Evolutionary conservation across 306 rosid species (phyloP), one percentile per base, ranked within the genome.

Genomic region (Vicia villosa): DNA sequence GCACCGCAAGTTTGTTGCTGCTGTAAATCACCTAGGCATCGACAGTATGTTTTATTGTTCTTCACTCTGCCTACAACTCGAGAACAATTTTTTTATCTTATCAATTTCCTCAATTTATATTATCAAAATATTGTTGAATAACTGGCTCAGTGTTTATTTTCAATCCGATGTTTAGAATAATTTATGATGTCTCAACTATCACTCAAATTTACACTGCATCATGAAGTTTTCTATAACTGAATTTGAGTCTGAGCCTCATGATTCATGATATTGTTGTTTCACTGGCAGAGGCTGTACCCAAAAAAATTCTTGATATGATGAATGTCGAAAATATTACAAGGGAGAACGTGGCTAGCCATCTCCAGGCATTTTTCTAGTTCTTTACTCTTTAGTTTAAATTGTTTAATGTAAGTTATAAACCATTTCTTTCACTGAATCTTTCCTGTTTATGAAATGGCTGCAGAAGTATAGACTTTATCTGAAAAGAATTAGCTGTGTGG

Each of bases 301-400:
- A 94, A 77, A 94, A 83, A 72, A 88, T 94, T 81, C 91, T 94
- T 55, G 98, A 94, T 74, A 46, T 88, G 90, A 94, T 94, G 98
- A 94, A 88, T 69, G 97, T 87, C 45, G 97, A 94, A 41, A 94
- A 90, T 71, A 96, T 94, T 43, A 90, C 98, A 3, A 84, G 98
- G 83, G 98, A 94, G 74, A 94, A 94, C 64, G 98, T 94, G 73
- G 98, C 96, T 1, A 94, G 98, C 84, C 98, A 94, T 90, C 97
- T 94, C 55, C 97, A 94, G 99, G 99, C 59, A 88, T 47, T 55
- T 57, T 76, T 77, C 79, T 10, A 22, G 26, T 36, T 32, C 60
- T 69, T 43, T 52, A 24, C 57, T 49, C 63, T 46, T 67, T 66
- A 21, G 15, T 69, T 77, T 46, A 14, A 41, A 41, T 11, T 41